Conservation (phyloP, 2,329 filamentous ascomycete species). For the Aspergillus japonicus region DNA sequence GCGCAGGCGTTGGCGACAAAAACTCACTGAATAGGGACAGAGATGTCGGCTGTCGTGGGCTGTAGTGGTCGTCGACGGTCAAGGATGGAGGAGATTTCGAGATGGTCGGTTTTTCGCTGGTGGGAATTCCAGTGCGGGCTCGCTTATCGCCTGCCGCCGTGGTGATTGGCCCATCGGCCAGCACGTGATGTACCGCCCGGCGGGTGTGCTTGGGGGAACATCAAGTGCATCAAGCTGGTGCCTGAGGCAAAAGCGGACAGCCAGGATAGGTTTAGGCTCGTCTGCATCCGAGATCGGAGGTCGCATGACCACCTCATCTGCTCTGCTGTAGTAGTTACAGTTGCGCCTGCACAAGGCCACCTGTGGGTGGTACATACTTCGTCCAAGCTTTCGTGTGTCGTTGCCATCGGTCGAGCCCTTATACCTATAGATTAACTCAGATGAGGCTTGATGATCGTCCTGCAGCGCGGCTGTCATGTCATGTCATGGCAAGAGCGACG, state of each 20-base stretch:
- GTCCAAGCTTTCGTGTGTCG: no score
- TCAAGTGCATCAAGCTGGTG: neutral
- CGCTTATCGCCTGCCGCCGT: constrained; percentile 30
- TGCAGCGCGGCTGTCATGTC: neutral
- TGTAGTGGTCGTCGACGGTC: constrained; percentile 36
- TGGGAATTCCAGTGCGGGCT: constrained; percentile 38
- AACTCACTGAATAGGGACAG: constrained; percentile 38
- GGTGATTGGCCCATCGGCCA: constrained; percentile 28
- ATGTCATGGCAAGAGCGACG: neutral
- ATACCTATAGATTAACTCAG: neutral
- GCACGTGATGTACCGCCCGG: constrained; percentile 9
- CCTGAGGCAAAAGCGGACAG: no score
- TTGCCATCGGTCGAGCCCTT: no score
- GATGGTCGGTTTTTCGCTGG: constrained; percentile 27
- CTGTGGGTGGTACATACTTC: no score
- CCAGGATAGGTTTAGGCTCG: neutral
- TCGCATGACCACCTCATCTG: neutral
- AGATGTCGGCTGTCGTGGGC: constrained; percentile 39
- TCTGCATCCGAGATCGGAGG: neutral
- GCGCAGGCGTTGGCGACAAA: neutral
- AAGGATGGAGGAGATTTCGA: constrained; percentile 26
- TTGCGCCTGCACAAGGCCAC: no score
- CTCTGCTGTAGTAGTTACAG: neutral
- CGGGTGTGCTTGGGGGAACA: no score
- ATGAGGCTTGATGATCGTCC: neutral